Base-by-base conservation (phyloP, 2,329 filamentous ascomycete species). In the Epichloe uncinata region DNA sequence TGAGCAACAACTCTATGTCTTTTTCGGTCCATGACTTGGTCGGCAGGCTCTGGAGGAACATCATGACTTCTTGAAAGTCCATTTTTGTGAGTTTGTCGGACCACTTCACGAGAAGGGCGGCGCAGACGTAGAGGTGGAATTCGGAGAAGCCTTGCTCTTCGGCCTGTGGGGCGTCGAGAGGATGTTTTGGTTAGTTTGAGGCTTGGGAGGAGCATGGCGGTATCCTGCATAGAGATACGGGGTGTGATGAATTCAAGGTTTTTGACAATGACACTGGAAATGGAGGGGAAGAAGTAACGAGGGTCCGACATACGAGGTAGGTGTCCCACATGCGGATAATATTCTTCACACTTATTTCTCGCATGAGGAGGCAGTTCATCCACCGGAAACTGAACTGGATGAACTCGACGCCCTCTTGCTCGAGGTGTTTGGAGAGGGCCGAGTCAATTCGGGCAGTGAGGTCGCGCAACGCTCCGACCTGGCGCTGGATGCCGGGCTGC, bases 321-420 rank as follows among this genome's bases (percentile, higher is more conserved):
- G 93, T 98, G 67, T 98, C 93, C 93, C 93, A 98, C 93, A 98
- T 98, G 58, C 93, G 78, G 55, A 98, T 95, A 0, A 89, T 96
- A 64, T 96, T 97, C 65, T 84, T 87, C 51, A 98, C 91, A 63
- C 86, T 95, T 56, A 98, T 86, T 69, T 98, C 93, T 55, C 93
- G 80, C 93, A 98, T 98, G 56, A 98, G 74, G 48, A 98, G 78
- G 66, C 93, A 98, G 62, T 98, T 98, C 93, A 98, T 98, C 93
- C 93, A 98, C 50, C 93, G 79, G 65, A 98, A 98, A 67, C 89
- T 96, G 69, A 98, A 98, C 63, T 98, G 93, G 61, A 98, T 98
- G 62, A 98, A 98, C 64, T 98, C 93, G 30, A 98, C 88, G 34
- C 89, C 84, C 66, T 97, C 89, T 22, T 78, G 78, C 63, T 96